Evolutionary conservation across 73 alveolate species (phyloP), one percentile per base, ranked within the genome.

Genomic region (Diophrys appendiculata): DNA sequence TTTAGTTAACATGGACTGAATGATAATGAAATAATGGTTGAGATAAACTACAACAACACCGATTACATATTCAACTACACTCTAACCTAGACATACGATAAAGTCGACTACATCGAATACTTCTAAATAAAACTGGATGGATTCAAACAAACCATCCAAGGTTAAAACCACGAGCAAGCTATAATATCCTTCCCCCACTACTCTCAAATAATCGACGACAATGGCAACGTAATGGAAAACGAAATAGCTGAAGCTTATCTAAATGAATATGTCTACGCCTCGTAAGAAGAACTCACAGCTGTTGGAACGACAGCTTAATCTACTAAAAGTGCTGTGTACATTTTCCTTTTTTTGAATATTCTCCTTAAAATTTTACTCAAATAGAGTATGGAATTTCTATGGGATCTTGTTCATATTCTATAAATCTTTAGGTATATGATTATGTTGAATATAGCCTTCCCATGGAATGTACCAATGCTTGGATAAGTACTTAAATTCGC

Each of bases 321-420:
- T 8, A 23, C 55, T 3, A 74, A 74, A 30, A 33, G 55, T 74
- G 30, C 83, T n/a, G 34, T 74, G 14, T 1, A 52, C 3, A 52
- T 69, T 5, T 29, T 54, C 1, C 25, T 74, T 25, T 25, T 67
- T 25, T 74, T 74, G 60, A 35, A 74, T 24, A 25, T 74, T 1
- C 60, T 29, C 1, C 30, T 53, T 22, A 52, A 34, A 52, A 1
- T 74, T 3, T 25, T 74, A 2, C 3, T 74, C 30, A 74, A 74
- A 25, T 11, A 28, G 14, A 26, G 74, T 2, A 34, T 74, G 83
- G 54, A 74, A 52, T 74, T 52, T 28, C 14, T 81, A 68, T 81
- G 89, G 89, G 81, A 73, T 14, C 34, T 81, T 2, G 76, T 72
- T 0, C 89, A 81, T 72, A 74, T 77, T 25, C 77, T 81, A 1